Percentiles rank a stretch among this genome's conserved stretches.
These are phyloP conservation scores for Amanita polypyramis DNA, from an alignment of 768 basidiomycete species.

Conservation along the genomic window DNA sequence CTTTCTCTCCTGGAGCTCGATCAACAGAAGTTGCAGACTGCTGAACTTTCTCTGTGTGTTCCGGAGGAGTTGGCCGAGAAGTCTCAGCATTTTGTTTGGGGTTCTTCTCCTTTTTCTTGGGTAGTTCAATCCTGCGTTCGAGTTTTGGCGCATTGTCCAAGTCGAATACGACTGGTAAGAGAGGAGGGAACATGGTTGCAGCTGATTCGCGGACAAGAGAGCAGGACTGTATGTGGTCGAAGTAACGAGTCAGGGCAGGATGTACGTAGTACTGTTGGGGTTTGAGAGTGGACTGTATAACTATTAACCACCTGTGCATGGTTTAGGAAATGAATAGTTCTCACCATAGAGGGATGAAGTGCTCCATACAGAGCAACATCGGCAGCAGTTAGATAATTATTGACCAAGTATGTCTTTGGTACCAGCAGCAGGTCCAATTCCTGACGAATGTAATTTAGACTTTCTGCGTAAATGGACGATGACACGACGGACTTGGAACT, in stretches of 20 bases:
- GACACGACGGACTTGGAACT: constrained; percentile 33
- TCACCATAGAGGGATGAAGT: constrained; percentile 74
- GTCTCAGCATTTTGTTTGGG: constrained; percentile 21
- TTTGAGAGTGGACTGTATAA: constrained; percentile 52
- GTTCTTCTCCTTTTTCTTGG: constrained; percentile 72
- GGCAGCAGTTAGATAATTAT: constrained; percentile 77
- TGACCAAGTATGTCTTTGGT: constrained; percentile 77
- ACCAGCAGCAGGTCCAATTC: constrained; percentile 60
- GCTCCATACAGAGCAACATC: constrained; percentile 87
- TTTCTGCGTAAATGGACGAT: not conserved
- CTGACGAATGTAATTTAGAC: constrained; percentile 25
- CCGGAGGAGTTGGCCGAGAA: constrained; percentile 15
- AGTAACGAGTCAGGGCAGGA: constrained; percentile 86
- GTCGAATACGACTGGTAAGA: constrained; percentile 55
- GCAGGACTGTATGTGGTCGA: constrained; percentile 83
- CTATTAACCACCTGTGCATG: not conserved
- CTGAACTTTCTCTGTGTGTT: constrained; percentile 15
- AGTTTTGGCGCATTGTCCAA: constrained; percentile 63
- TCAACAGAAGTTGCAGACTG: constrained; percentile 15
- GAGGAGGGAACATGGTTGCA: constrained; percentile 36
- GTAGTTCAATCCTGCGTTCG: constrained; percentile 60
- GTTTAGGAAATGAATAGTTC: constrained; percentile 18
- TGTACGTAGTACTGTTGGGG: constrained; percentile 66
- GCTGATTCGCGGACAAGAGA: constrained; percentile 52
- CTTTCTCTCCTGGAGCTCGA: constrained; percentile 31